Base-by-base conservation (phyloP, 306 rosid genomes). In the Trifolium pratense region DNA sequence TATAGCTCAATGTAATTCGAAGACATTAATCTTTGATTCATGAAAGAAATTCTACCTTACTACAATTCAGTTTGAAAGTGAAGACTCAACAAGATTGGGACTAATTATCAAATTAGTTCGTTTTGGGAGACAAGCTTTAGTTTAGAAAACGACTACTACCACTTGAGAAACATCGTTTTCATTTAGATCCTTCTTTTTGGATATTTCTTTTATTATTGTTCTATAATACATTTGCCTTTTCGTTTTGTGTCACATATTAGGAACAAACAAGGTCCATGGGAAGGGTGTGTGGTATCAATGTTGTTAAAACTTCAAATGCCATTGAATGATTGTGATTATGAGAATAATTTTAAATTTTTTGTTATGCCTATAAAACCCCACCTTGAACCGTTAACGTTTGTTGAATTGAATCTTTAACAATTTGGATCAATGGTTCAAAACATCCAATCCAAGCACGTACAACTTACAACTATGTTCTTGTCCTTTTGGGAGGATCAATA, bases 101-200 rank as follows among this genome's bases (percentile, higher is more conserved):
- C 14, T 55, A 23, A 37, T 69, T 80, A 48, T 48, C 17, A 8
- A 48, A 48, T 15, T 45, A 64, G 63, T 63, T 75, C 63, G 63
- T 61, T 81, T 76, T 18, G 45, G 67, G 72, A 67, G 69, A 68
- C 69, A 61, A 43, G 69, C 60, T 82, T 68, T 75, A 65, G 10
- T 52, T 61, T 42, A 51, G 77, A 78, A 70, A 77, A 78, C 43
- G 74, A 68, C 82, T 57, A 68, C 82, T 57, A 51, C 82, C 77
- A 60, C 45, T 67, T 49, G 68, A 37, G 55, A 26, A 45, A 63
- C 79, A 78, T 74, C 71, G 40, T 65, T 66, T 80, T 84, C 85
- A 51, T 48, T 80, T 78, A 14, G 71, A 77, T 77, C 76, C 70
- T 81, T 81, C 73, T 66, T 72, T 76, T 57, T 72, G 62, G 79